phyloP scores from a whole-genome alignment of 2,329 filamentous ascomycete species.

The Penicillium sp. region DNA sequence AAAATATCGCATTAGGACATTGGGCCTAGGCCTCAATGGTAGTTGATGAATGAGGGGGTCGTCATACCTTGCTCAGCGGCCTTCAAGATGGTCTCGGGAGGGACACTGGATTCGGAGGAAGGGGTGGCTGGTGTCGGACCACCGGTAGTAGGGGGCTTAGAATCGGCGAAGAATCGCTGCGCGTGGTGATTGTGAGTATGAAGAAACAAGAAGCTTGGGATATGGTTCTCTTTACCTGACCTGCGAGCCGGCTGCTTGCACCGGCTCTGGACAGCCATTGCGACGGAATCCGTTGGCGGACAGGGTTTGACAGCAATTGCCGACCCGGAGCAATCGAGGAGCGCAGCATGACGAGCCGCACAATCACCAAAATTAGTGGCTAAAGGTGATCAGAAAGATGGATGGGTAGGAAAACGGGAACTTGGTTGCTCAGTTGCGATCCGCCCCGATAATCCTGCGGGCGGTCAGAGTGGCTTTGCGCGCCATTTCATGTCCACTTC shows the following conservation, averaged over 20 bases:
- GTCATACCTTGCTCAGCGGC: constrained; percentile 34
- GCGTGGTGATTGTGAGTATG: constrained; percentile 25
- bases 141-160: constrained; percentile 40
- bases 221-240: constrained; percentile 38
- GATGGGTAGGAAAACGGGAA: constrained; percentile 33
- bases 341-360: constrained; percentile 56
- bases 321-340: constrained; percentile 51
- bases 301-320: constrained; percentile 40
- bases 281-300: constrained; percentile 36
- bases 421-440: constrained; percentile 38
- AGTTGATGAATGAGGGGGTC: constrained; percentile 8
- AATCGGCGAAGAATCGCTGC: constrained; percentile 53
- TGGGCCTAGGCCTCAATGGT: constrained; percentile 2
- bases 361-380: constrained; percentile 32
- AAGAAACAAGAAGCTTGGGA: constrained; percentile 8
- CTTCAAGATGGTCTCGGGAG: constrained; percentile 50
- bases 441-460: constrained; percentile 37
- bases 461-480: constrained; percentile 27
- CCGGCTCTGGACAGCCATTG: constrained; percentile 46
- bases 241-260: constrained; percentile 39
- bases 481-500: constrained; percentile 3
- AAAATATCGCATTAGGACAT: constrained; percentile 35
- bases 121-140: constrained; percentile 45
- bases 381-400: constrained; percentile 24
- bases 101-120: constrained; percentile 48